Conservation (phyloP, 345 rosid genomes). For the Corchorus olitorius region DNA sequence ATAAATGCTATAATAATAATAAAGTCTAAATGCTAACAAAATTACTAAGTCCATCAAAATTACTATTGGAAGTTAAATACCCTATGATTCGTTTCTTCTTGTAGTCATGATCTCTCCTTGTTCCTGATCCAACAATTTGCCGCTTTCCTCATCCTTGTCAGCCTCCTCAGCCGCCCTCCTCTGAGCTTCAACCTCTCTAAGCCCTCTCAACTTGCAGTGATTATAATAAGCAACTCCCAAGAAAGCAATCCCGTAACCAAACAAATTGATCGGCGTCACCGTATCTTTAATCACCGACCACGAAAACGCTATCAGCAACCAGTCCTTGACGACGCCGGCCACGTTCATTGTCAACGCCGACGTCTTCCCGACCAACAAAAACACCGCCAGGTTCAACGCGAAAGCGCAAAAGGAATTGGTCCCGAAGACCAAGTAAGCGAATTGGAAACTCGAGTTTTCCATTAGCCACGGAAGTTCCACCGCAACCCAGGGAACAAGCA, state of each 20-base stretch:
- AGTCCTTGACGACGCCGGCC: constrained; percentile 82
- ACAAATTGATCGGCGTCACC: constrained; percentile 66
- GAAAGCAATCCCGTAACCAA: constrained; percentile 72
- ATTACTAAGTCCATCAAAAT: no score
- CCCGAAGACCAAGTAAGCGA: constrained; percentile 58
- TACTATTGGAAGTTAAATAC: background rate
- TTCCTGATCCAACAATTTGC: constrained; percentile 55
- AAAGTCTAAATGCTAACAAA: no score
- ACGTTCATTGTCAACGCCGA: constrained; percentile 89
- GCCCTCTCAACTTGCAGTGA: constrained; percentile 58
- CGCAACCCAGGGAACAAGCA: constrained; percentile 57
- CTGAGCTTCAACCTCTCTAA: constrained; percentile 60
- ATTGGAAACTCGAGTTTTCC: constrained; percentile 59
- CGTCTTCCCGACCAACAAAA: constrained; percentile 76
- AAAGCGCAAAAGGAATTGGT: constrained; percentile 68
- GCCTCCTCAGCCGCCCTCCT: constrained; percentile 37
- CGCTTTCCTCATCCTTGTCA: constrained; percentile 60
- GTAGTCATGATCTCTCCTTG: constrained; percentile 27
- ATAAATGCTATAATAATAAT: no score
- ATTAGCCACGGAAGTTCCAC: constrained; percentile 57
- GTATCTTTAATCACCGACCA: constrained; percentile 84
- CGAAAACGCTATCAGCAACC: constrained; percentile 80
- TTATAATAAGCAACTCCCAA: constrained; percentile 75
- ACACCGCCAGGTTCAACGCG: constrained; percentile 76
- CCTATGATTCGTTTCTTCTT: constrained; percentile 33